phyloP scores from a whole-genome alignment of 225 moss, liverwort and hornwort species.

The Bryum argenteum region DNA sequence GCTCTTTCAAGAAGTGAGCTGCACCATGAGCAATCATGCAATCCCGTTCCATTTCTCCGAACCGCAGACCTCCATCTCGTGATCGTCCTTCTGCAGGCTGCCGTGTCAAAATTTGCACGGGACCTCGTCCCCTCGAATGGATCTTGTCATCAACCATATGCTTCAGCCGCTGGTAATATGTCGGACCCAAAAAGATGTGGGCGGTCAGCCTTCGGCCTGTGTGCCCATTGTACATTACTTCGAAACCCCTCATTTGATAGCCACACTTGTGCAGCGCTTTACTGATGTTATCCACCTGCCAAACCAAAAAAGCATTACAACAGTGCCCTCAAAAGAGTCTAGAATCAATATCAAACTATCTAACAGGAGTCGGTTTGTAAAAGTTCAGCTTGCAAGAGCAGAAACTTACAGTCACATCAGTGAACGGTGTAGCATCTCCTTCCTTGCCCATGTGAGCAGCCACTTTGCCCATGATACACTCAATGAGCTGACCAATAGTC shows the following conservation, averaged over 20 bases:
- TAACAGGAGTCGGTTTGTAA: not conserved
- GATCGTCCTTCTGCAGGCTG: conserved; percentile 99
- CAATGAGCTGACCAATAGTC: conserved; percentile 99
- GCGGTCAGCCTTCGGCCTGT: conserved; percentile 92
- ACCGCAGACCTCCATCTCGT: conserved; percentile 96
- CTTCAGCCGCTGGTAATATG: conserved; percentile 97
- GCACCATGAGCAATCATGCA: conserved; percentile 99
- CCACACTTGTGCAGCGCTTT: conserved; percentile 98
- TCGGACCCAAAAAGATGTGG: conserved; percentile 96
- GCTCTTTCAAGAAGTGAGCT: conserved; percentile 97
- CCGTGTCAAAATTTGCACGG: conserved; percentile 95
- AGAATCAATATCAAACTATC: conserved; percentile 7
- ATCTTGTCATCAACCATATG: conserved; percentile 99
- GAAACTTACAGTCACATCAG: conserved; percentile 85
- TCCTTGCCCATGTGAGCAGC: conserved; percentile 99
- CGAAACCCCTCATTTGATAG: conserved; percentile 99
- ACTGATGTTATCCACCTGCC: conserved; percentile 93
- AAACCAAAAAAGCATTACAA: conserved; percentile 15
- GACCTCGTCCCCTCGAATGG: conserved; percentile 97
- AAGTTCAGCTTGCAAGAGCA: conserved; percentile 15
- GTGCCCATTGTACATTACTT: conserved; percentile 99
- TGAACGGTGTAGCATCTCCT: conserved; percentile 98
- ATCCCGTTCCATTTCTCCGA: conserved; percentile 99
- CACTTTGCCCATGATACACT: conserved; percentile 99
- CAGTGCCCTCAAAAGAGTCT: not conserved